phyloP scores from a whole-genome alignment of 116 monocot genomes.

The Dioscorea cayenensis region DNA sequence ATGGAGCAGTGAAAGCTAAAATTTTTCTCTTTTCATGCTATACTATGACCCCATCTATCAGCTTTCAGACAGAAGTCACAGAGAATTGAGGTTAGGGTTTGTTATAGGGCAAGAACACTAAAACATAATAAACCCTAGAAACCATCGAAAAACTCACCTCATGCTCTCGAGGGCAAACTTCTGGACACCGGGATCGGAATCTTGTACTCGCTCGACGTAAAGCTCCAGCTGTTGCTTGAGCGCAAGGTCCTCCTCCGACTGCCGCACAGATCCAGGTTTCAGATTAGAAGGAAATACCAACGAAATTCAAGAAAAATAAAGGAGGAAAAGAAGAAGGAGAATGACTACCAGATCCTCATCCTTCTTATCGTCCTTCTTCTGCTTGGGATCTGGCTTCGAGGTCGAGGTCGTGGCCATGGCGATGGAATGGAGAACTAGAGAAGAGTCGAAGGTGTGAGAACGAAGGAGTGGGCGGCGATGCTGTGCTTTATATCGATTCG shows the following conservation, averaged over 20 bases:
- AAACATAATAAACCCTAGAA: background rate
- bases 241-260: constrained; percentile 95
- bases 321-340: background rate
- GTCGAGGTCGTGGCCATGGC: constrained; percentile 4
- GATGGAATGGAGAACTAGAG: too few species aligned
- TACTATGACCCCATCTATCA: too few species aligned
- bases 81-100: too few species aligned
- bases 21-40: too few species aligned
- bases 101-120: background rate
- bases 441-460: background rate
- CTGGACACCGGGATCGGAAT: constrained; percentile 85
- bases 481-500: too few species aligned
- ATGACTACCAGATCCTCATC: constrained; percentile 86
- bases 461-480: background rate
- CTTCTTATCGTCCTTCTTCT: constrained; percentile 97
- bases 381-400: constrained; percentile 55
- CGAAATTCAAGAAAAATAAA: background rate
- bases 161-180: constrained; percentile 94
- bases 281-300: background rate
- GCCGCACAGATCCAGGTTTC: background rate
- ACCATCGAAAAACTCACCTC: constrained; percentile 43
- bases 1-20: too few species aligned
- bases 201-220: constrained; percentile 82
- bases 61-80: too few species aligned
- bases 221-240: constrained; percentile 89